phyloP scores from a whole-genome alignment of 75 land plant genomes.

The Pseudotsuga menziesii region DNA sequence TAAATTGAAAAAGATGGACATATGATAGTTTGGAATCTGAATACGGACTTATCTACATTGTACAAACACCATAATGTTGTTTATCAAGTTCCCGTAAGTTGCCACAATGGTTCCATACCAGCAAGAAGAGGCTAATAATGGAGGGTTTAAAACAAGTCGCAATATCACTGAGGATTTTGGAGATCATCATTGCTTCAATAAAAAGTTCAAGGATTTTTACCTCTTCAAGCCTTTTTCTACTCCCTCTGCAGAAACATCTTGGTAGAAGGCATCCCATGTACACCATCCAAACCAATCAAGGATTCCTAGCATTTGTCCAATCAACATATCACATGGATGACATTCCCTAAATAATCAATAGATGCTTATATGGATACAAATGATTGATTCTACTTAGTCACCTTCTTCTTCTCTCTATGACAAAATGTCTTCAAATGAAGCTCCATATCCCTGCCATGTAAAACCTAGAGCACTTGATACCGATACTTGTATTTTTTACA shows the following conservation, averaged over 20 bases:
- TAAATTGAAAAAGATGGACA: too few species aligned
- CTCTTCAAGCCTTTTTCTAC: slow-evolving; percentile 58
- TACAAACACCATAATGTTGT: too few species aligned
- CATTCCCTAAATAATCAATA: not conserved
- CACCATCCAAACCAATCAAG: slow-evolving; percentile 98
- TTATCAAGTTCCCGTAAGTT: too few species aligned
- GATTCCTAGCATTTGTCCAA: slow-evolving; percentile 68
- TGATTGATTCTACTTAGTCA: slow-evolving; percentile 5
- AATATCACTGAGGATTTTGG: not conserved
- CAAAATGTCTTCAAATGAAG: slow-evolving; percentile 23
- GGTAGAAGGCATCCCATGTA: slow-evolving; percentile 99
- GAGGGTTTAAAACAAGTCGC: not conserved
- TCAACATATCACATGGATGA: not conserved
- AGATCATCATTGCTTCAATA: not conserved
- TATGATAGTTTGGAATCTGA: too few species aligned
- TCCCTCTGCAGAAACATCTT: slow-evolving; percentile 86
- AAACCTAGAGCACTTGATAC: not conserved
- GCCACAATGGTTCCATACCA: too few species aligned
- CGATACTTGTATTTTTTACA: not conserved
- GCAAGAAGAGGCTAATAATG: not conserved
- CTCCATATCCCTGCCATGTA: slow-evolving; percentile 25
- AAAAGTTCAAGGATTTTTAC: not conserved
- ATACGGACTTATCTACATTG: too few species aligned
- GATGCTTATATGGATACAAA: not conserved
- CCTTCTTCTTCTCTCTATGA: slow-evolving; percentile 39